Evolutionary conservation across 805 yeast genomes (phyloP).

Genomic region (Starmerella geochares): DNA sequence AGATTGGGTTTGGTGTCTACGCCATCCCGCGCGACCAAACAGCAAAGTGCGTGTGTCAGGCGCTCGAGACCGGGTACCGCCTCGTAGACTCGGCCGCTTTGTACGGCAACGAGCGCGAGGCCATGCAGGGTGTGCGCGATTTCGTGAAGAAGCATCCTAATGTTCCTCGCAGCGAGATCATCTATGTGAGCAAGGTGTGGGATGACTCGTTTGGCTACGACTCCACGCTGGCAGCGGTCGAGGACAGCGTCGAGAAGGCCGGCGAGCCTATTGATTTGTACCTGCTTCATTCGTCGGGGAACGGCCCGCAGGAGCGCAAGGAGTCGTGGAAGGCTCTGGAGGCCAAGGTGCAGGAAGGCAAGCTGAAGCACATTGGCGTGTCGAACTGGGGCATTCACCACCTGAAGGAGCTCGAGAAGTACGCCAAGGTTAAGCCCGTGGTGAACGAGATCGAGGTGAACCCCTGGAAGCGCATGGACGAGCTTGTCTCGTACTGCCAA

Average conservation of each 20-base stretch:
- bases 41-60: constrained; percentile 40
- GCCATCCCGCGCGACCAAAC: constrained; percentile 23
- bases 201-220: constrained; percentile 51
- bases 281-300: constrained; percentile 41
- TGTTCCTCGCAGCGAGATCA: constrained; percentile 43
- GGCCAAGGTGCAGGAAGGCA: constrained; percentile 44
- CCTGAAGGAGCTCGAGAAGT: constrained; percentile 43
- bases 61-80: constrained; percentile 56
- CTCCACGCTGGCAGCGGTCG: constrained; percentile 49
- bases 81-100: constrained; percentile 62
- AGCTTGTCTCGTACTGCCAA: constrained; percentile 52
- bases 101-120: constrained; percentile 57
- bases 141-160: constrained; percentile 42
- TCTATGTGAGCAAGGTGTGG: constrained; percentile 66
- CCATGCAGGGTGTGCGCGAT: constrained; percentile 46
- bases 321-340: constrained; percentile 49
- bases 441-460: constrained; percentile 76
- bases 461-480: constrained; percentile 66
- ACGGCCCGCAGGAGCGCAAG: constrained; percentile 31
- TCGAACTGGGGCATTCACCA: constrained; percentile 54
- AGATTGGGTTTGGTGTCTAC: constrained; percentile 29
- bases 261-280: constrained; percentile 61
- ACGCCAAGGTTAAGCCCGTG: constrained; percentile 39
- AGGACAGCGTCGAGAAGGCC: constrained; percentile 44
- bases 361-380: constrained; percentile 48